These are phyloP conservation scores for Cornus controversa DNA, from an alignment of 148 eudicot genomes.

Conservation along the genomic window DNA sequence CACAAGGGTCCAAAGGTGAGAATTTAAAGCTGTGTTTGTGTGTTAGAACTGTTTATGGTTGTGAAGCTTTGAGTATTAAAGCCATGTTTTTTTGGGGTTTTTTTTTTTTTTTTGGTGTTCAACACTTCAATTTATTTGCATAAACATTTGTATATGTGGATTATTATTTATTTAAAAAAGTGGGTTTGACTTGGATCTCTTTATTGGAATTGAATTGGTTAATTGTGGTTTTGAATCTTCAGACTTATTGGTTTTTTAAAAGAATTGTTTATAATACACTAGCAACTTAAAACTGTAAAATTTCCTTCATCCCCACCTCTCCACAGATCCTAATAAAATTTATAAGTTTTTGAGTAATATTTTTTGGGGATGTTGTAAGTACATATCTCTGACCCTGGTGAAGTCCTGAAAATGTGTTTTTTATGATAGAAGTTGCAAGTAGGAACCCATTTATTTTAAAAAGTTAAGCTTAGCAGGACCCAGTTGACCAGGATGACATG, in stretches of 20 bases:
- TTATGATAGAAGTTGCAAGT: too few species aligned
- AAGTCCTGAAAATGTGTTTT: too few species aligned
- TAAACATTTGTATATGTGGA: too few species aligned
- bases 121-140: neutral
- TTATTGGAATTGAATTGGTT: neutral
- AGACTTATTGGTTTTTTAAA: too few species aligned
- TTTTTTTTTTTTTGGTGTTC: neutral
- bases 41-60: neutral
- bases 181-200: neutral
- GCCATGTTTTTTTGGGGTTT: neutral
- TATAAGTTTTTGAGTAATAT: too few species aligned
- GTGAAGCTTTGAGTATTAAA: neutral
- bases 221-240: neutral
- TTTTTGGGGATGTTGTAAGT: neutral
- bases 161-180: neutral
- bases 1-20: slow-evolving; percentile 8
- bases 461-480: neutral
- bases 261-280: neutral
- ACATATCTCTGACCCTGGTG: neutral
- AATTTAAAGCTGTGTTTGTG: neutral
- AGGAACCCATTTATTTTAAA: too few species aligned
- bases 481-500: neutral
- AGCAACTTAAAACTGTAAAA: neutral
- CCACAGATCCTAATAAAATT: neutral
- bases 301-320: neutral